phyloP scores from a whole-genome alignment of 352 stramenopile genomes.

The Phytophthora syringae region DNA sequence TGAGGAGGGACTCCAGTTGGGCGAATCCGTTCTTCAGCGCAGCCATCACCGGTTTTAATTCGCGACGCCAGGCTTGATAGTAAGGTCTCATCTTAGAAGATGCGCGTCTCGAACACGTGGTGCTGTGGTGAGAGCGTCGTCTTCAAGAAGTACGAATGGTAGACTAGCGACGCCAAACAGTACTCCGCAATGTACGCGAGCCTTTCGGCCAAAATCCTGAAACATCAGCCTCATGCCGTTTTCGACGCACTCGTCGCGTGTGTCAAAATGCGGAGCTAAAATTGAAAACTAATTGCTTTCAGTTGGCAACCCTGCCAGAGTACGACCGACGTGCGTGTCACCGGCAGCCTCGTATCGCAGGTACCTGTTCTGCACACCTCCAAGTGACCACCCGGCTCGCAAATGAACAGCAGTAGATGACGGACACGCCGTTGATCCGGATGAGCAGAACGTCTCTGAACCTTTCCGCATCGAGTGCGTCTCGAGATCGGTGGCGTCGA shows the following conservation, averaged over 20 bases:
- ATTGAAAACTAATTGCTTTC: background rate
- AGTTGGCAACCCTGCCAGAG: background rate
- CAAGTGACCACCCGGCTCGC: background rate
- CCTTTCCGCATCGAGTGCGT: background rate
- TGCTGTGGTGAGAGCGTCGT: background rate
- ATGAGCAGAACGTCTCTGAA: background rate
- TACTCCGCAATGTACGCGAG: background rate
- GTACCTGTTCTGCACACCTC: background rate
- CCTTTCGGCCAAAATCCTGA: background rate
- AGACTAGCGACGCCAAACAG: background rate
- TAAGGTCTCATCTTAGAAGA: background rate
- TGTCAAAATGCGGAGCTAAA: background rate
- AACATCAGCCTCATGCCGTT: background rate
- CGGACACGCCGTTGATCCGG: background rate
- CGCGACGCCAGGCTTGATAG: background rate
- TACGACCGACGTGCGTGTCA: background rate
- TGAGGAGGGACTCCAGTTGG: background rate
- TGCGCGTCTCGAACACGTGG: background rate
- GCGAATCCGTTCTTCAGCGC: background rate
- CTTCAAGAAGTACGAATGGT: background rate
- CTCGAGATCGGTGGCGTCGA: background rate
- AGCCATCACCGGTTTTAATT: background rate
- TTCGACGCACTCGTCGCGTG: background rate
- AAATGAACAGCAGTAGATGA: conserved; percentile 2
- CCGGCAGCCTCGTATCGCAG: background rate